Evolutionary conservation across 2,329 filamentous ascomycete genomes (phyloP), one percentile per base, ranked within the genome.

Genomic region (Aureobasidium sp.): DNA sequence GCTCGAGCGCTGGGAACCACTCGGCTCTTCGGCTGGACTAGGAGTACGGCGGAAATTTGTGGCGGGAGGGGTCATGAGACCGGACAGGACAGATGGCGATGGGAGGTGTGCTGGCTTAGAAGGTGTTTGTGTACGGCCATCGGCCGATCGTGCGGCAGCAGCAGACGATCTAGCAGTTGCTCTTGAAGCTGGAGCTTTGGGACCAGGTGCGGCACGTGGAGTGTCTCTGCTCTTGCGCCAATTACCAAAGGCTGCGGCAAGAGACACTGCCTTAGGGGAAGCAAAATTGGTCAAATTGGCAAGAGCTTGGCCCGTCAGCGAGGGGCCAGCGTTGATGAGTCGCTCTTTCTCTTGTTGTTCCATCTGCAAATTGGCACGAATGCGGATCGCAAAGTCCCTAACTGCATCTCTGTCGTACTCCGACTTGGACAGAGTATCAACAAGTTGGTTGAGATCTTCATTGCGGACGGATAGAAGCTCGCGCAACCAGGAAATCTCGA

Each of bases 231-330:
- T 12, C 60, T 67, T 84, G 58, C 92, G 87, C 93, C 93, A 97
- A 74, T 88, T 96, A 51, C 91, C 92, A 85, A 92, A 96, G n/a
- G 91, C 93, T n/a, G 91, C 91, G n/a, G 91, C 90, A 27, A 96
- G 88, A 71, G 96, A 87, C 6, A 90, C 90, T 17, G 96, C 88
- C 36, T 91, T 87, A 4, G 92, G 93, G 2, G 90, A 89, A 12
- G 90, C 87, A 66, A 92, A 85, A 66, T 84, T 86, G 51, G 92
- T 86, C 36, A 90, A 84, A 51, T 88, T 87, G 1, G 90, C 88
- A 46, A 96, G 83, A 44, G 89, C 72, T 64, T 80, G 76, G 64
- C 85, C 88, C 15, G 84, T 84, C 37, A 64, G 58, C 50, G 12
- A 63, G n/a, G 42, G 64, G 58, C 46, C 67, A 12, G 87, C 87